phyloP scores from a whole-genome alignment of 163 green algal genomes.

The Scenedesmus sp. region DNA sequence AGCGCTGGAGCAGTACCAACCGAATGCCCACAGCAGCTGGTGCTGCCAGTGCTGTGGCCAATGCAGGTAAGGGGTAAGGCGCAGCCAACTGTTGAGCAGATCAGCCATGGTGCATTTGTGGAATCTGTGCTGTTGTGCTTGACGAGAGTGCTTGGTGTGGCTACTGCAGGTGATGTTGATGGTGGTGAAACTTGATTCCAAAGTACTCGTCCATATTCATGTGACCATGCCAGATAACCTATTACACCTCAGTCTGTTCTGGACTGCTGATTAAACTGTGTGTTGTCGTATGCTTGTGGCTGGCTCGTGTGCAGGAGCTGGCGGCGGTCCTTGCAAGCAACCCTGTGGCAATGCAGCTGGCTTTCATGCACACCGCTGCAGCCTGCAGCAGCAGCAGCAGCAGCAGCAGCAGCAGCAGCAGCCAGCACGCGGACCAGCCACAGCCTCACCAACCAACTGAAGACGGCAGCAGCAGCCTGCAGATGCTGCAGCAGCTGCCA shows the following conservation, averaged over 20 bases:
- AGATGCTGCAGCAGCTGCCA: not conserved
- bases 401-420: not conserved
- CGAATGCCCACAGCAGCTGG: not conserved
- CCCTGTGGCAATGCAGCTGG: slow-evolving; percentile 13
- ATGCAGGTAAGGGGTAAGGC: slow-evolving; percentile 5
- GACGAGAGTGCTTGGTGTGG: not conserved
- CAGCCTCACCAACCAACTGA: not conserved
- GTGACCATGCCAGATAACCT: too few relatives aligned
- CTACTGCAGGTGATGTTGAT: not conserved
- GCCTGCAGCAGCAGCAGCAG: not conserved
- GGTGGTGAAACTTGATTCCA: not conserved
- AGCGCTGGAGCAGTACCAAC: not conserved
- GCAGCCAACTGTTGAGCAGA: not conserved
- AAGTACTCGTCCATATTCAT: too few relatives aligned
- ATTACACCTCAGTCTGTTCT: too few relatives aligned
- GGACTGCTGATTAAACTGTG: not conserved
- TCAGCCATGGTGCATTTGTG: too few relatives aligned
- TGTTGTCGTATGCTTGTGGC: not conserved
- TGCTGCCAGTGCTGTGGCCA: slow-evolving; percentile 22
- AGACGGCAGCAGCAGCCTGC: not conserved
- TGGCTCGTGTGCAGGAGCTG: slow-evolving; percentile 21
- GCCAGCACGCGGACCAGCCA: not conserved
- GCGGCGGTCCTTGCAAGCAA: not conserved
- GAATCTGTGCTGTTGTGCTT: not conserved
- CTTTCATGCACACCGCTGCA: slow-evolving; percentile 29